Evolutionary conservation across 2,329 filamentous ascomycete genomes (phyloP).

Genomic region (Pestalotiopsis fici): DNA sequence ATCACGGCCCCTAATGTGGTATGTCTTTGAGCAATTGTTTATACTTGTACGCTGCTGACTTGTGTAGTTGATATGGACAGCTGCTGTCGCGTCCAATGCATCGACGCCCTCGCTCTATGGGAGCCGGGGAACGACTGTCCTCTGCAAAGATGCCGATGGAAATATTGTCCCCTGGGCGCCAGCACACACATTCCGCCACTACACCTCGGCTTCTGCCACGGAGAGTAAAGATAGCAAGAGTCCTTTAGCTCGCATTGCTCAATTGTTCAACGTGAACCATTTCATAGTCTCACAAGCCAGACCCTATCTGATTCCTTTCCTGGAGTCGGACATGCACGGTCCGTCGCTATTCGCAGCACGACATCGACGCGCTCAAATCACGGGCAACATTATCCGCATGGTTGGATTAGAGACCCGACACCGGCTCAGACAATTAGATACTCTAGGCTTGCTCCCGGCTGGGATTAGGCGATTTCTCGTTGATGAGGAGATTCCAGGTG

Average conservation of each 20-base stretch:
- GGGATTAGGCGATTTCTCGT: constrained; percentile 75
- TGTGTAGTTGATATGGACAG: constrained; percentile 73
- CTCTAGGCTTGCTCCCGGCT: constrained; percentile 69
- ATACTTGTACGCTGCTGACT: not conserved
- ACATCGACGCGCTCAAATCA: constrained; percentile 58
- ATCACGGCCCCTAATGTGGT: constrained; percentile 91
- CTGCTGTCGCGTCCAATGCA: constrained; percentile 75
- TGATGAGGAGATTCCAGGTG: constrained; percentile 78
- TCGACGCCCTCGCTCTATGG: constrained; percentile 66
- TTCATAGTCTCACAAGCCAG: constrained; percentile 92
- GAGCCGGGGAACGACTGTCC: constrained; percentile 62
- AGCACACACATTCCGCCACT: constrained; percentile 66
- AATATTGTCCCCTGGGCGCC: constrained; percentile 74
- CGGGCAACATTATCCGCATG: constrained; percentile 64
- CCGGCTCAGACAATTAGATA: constrained; percentile 78
- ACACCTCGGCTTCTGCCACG: constrained; percentile 63
- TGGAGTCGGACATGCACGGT: constrained; percentile 78
- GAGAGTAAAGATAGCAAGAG: constrained; percentile 64
- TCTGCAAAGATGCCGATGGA: constrained; percentile 77
- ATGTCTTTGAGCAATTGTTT: constrained; percentile 38
- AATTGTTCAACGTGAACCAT: constrained; percentile 92
- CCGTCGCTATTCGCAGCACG: constrained; percentile 63
- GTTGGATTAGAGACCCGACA: constrained; percentile 78
- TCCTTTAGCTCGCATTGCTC: constrained; percentile 70
- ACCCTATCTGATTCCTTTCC: constrained; percentile 85